phyloP scores from a whole-genome alignment of 1,284 basidiomycete genomes.

The Sporisorium graminicola region DNA sequence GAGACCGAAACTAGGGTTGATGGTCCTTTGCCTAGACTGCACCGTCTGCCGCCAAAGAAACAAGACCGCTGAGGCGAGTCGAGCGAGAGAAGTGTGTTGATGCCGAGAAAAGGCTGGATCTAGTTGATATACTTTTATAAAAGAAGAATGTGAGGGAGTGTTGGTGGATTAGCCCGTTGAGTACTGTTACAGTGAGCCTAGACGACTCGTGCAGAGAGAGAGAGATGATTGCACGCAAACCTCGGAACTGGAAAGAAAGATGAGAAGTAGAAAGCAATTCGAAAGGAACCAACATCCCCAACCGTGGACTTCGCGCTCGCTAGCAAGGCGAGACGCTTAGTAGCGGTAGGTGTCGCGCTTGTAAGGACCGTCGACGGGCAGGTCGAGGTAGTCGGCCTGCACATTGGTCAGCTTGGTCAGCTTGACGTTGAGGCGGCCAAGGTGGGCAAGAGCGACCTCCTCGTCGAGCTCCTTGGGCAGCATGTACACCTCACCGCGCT shows the following conservation, averaged over 20 bases:
- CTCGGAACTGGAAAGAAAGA: slow-evolving; percentile 12
- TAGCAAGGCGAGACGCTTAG: slow-evolving; percentile 42
- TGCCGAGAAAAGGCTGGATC: slow-evolving; percentile 8
- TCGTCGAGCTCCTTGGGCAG: slow-evolving; percentile 98
- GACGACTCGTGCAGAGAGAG: slow-evolving; percentile 50
- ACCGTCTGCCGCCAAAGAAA: background rate
- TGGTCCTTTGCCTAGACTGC: slow-evolving; percentile 20
- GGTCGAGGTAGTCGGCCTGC: slow-evolving; percentile 93
- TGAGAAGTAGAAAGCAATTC: slow-evolving; percentile 11
- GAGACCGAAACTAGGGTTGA: slow-evolving; percentile 24
- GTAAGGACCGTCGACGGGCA: slow-evolving; percentile 90
- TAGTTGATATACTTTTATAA: too few relatives aligned
- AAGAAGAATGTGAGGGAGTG: slow-evolving; percentile 13
- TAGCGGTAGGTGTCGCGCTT: slow-evolving; percentile 73
- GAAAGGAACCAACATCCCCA: slow-evolving; percentile 35
- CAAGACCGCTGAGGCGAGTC: background rate
- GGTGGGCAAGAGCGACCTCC: slow-evolving; percentile 96
- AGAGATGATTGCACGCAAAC: slow-evolving; percentile 26
- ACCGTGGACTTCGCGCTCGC: background rate
- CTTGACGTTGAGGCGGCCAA: slow-evolving; percentile 91
- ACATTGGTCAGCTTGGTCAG: slow-evolving; percentile 83
- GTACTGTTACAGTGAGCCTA: slow-evolving; percentile 55
- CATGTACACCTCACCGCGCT: slow-evolving; percentile 73
- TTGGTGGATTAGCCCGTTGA: slow-evolving; percentile 49
- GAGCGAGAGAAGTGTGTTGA: slow-evolving; percentile 4